Evolutionary conservation across 371 early-diverging fungal genomes (phyloP), one percentile per base, ranked within the genome.

Genomic region (Mucor plumbeus): DNA sequence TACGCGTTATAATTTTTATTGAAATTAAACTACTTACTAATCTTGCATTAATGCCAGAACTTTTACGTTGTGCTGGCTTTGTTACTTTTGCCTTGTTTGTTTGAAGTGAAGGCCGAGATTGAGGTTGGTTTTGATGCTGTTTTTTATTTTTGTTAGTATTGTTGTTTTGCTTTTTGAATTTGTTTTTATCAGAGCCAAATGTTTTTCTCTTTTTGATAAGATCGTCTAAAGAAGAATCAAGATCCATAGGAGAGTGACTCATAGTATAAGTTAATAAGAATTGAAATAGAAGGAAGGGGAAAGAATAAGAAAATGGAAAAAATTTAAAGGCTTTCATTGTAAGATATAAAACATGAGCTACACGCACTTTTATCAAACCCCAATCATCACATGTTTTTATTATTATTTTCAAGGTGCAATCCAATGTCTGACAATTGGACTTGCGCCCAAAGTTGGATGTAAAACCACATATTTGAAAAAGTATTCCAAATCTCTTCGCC

Each of bases 401-500:
- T 54, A 50, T 54, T 11, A 1, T 7, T 44, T 34, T 77, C 54
- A 83, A 31, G 77, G 79, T 38, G 83, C 74, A 61, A 84, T 77
- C 84, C 81, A 84, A 14, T 80, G 75, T 44, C 69, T 81, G 60
- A 81, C 77, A 13, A 73, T 72, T 21, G 76, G 63, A 65, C 79
- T 78, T 54, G 71, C 68, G 7, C 87, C 85, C 4, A 87, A 56
- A 5, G 77, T 77, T 35, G 87, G 87, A 62, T 87, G 87, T 33
- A 87, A 62, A 17, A 81, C 77, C 14, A 85, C 73, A 62, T 84
- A 87, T 40, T 81, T 78, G 53, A 87, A 82, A 61, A 87, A 87
- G 61, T 84, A 85, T 61, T 87, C 85, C n/a, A 87, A 69, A 56
- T 83, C 87, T 38, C 80, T 71, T 44, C 85, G 72, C 21, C 87